Base-by-base conservation (phyloP, 495 filamentous ascomycete species). In the Hypoxylon fragiforme region DNA sequence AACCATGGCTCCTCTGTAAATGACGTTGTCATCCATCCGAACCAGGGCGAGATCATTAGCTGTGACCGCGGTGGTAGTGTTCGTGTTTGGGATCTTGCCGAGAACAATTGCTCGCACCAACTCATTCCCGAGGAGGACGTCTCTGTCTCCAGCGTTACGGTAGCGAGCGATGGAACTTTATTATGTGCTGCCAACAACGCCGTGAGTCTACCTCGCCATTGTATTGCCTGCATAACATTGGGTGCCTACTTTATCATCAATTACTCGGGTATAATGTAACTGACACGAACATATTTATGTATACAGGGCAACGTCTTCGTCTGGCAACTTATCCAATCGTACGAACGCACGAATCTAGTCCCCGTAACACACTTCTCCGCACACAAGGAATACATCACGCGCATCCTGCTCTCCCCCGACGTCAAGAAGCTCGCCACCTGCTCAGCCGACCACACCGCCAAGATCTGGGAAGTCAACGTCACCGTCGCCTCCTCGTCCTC, bases 351-450 rank as follows among this genome's bases (percentile, higher is more conserved):
- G 20, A 85, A 89, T 54, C 88, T 97, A 11, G 78, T 96, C 13
- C 95, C 95, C 0, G 79, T 97, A 45, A 92, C 90, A 57, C 90
- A 89, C 41, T 98, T 98, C 79, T 82, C 85, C 24, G 94, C 95
- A 1, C 94, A 98, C 72, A 86, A 85, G 37, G 88, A 92, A 54
- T 96, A 95, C 71, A 92, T 98, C 53, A 97, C 91, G 8, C 90
- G 94, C 32, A 89, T 98, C 38, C 85, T 98, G 12, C 88, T 98
- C 37, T 97, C 92, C 0, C 94, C 94, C 7, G 94, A 98, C 68
- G 94, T 98, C 58, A 94, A 92, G 66, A 92, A 97, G 67, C 84
- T 98, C 16, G 94, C 94, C 2, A 98, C 94, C 34, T 98, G 94
- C 76, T 95, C 90, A 30, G 95, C 94, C 20, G 94, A 98, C 71